Evolutionary conservation across 805 yeast genomes (phyloP).

Genomic region (Saccharomycopsis oosterbeekiorum): DNA sequence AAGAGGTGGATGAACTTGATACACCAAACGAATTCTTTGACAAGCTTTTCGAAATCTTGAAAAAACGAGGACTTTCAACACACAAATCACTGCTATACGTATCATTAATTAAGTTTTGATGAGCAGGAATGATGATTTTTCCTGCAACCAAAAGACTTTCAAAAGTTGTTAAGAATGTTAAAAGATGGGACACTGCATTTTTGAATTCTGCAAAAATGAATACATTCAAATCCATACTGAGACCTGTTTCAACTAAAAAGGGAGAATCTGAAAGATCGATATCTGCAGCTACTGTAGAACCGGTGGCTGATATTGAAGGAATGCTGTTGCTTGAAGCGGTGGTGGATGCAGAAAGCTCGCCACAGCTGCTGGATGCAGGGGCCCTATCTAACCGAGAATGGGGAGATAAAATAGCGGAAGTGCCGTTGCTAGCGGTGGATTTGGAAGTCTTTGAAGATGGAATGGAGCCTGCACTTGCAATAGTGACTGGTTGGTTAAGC

Average conservation of each 20-base stretch:
- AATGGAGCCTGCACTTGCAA: too few relatives aligned
- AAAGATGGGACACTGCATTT: not conserved
- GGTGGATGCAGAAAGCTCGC: not conserved
- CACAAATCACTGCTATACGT: not conserved
- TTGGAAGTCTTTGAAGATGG: not conserved
- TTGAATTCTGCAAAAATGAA: not conserved
- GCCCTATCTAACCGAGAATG: not conserved
- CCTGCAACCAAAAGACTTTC: not conserved
- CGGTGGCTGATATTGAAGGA: not conserved
- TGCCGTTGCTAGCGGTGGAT: not conserved
- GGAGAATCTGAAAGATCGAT: not conserved
- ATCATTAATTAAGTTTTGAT: not conserved
- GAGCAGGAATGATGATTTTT: not conserved
- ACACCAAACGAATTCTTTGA: not conserved
- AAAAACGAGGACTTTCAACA: not conserved
- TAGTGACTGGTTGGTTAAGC: too few relatives aligned
- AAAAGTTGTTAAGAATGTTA: not conserved
- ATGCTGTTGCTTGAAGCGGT: not conserved
- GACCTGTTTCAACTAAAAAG: not conserved
- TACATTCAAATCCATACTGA: not conserved
- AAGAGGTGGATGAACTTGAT: not conserved
- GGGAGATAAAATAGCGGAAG: not conserved
- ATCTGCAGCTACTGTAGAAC: not conserved
- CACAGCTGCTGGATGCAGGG: not conserved
- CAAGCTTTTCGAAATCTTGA: not conserved